phyloP scores from a whole-genome alignment of 1,139 yeast species.

The Pichia sp. region DNA sequence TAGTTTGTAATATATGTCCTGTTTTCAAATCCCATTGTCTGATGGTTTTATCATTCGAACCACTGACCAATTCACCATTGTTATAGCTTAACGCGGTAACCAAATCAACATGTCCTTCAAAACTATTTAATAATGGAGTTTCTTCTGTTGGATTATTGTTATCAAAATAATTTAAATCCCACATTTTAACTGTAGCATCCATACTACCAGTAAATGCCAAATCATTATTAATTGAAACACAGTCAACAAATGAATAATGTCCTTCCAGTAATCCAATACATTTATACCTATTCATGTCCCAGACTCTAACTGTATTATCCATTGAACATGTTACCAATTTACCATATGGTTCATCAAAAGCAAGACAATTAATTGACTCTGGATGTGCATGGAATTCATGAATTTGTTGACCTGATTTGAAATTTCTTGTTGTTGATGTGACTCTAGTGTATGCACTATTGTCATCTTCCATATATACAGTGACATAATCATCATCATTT shows the following conservation, averaged over 20 bases:
- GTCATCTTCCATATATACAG: slow-evolving; percentile 6
- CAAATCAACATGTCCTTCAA: slow-evolving; percentile 59
- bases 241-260: slow-evolving; percentile 49
- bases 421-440: slow-evolving; percentile 35
- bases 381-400: slow-evolving; percentile 47
- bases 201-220: slow-evolving; percentile 55
- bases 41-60: slow-evolving; percentile 74
- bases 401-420: slow-evolving; percentile 51
- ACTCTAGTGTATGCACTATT: slow-evolving; percentile 10
- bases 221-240: slow-evolving; percentile 50
- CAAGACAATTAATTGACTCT: slow-evolving; percentile 47
- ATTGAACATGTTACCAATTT: slow-evolving; percentile 69
- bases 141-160: slow-evolving; percentile 19
- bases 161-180: slow-evolving; percentile 39
- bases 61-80: slow-evolving; percentile 45
- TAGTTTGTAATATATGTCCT: slow-evolving; percentile 53
- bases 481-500: slow-evolving; percentile 9
- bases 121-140: slow-evolving; percentile 34
- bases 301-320: slow-evolving; percentile 76
- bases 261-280: slow-evolving; percentile 47
- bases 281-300: slow-evolving; percentile 63
- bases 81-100: slow-evolving; percentile 54
- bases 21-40: slow-evolving; percentile 77
- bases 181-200: slow-evolving; percentile 54
- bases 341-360: slow-evolving; percentile 66